phyloP scores from a whole-genome alignment of 2,329 filamentous ascomycete genomes.

The Pseudogymnoascus destructans region DNA sequence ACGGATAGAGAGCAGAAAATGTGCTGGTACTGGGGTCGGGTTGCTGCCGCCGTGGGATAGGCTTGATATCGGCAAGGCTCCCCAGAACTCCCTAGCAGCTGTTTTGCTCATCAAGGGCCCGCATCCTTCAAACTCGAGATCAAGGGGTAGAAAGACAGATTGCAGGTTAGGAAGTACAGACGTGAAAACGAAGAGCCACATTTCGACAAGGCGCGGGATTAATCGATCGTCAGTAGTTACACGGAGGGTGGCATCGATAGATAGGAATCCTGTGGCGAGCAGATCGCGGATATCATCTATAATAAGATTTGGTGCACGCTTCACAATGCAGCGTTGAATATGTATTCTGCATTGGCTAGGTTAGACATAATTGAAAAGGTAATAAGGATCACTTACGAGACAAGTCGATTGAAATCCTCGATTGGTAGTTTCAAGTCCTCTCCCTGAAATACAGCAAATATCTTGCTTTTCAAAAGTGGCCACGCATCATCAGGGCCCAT shows the following conservation, averaged over 20 bases:
- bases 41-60: conserved; percentile 30
- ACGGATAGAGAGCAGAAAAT: conserved; percentile 64
- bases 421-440: conserved; percentile 69
- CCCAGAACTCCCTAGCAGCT: conserved; percentile 85
- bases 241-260: conserved; percentile 70
- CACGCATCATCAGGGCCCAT: conserved; percentile 69
- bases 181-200: conserved; percentile 90
- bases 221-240: conserved; percentile 72
- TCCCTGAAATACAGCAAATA: conserved; percentile 68
- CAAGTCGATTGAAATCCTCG: conserved; percentile 71
- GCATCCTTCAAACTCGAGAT: conserved; percentile 80
- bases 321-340: conserved; percentile 64
- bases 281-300: conserved; percentile 67
- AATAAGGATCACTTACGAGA: conserved; percentile 32
- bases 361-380: background rate
- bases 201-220: conserved; percentile 80
- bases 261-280: conserved; percentile 68
- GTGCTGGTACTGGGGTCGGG: conserved; percentile 29
- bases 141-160: conserved; percentile 83
- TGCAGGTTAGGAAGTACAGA: conserved; percentile 87
- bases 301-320: conserved; percentile 55
- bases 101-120: conserved; percentile 66
- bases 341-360: conserved; percentile 39
- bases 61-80: conserved; percentile 42
- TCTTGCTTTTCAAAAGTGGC: conserved; percentile 63